Conservation (phyloP, 768 basidiomycete genomes). For the Arthromyces matolae region DNA sequence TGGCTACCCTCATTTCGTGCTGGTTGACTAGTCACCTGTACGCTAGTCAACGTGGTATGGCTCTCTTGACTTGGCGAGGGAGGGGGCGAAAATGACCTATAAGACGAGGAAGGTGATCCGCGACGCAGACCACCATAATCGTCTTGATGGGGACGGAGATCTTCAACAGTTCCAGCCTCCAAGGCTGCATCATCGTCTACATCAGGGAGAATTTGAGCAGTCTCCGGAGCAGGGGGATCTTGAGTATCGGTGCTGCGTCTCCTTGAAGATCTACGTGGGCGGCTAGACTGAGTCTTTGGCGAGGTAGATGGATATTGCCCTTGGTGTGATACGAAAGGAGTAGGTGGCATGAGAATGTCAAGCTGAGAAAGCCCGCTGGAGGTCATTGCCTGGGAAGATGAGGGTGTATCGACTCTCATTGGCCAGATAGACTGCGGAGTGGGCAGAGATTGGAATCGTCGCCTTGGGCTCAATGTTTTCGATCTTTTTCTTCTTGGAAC, state of each 20-base stretch:
- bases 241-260: not conserved
- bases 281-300: not conserved
- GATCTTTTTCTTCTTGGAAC: not conserved
- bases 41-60: not conserved
- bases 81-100: not conserved
- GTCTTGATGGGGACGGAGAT: not conserved
- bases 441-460: not conserved
- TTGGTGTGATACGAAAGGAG: too few relatives aligned
- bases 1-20: too few relatives aligned
- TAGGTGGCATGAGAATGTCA: conserved; percentile 1
- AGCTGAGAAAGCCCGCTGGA: not conserved
- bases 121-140: not conserved
- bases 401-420: too few relatives aligned
- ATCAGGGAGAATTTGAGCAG: not conserved
- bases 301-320: not conserved
- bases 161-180: not conserved
- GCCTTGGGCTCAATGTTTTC: not conserved
- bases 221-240: not conserved
- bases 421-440: too few relatives aligned
- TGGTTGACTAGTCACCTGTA: too few relatives aligned
- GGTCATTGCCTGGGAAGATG: not conserved
- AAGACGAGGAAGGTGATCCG: conserved; percentile 5
- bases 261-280: not conserved
- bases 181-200: not conserved
- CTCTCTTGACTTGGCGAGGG: not conserved